Conservation (phyloP, 768 basidiomycete genomes). For the Candolleomyces aberdarensis region DNA sequence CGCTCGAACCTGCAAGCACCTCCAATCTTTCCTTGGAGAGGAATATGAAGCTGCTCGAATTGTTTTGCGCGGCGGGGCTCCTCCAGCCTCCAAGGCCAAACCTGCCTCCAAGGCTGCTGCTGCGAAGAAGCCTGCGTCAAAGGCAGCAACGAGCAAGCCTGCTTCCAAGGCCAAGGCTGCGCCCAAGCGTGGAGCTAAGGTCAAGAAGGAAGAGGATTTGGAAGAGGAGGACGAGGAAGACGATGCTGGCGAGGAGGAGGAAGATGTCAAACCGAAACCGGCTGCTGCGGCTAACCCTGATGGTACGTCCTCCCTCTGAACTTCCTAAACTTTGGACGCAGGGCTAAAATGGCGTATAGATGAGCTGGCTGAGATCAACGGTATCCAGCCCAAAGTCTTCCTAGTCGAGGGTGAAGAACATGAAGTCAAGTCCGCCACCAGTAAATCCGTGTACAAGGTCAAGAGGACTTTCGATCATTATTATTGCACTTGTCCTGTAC, state of each 20-base stretch:
- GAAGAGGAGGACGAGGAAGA: slow-evolving; percentile 2
- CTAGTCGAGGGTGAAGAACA: slow-evolving; percentile 23
- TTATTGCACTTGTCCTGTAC: slow-evolving; percentile 20
- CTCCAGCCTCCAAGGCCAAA: slow-evolving; percentile 8
- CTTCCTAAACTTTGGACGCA: neutral
- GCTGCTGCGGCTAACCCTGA: neutral
- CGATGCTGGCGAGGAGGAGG: neutral
- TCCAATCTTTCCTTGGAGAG: slow-evolving; percentile 18
- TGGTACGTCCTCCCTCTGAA: too few species aligned
- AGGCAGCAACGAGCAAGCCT: slow-evolving; percentile 10
- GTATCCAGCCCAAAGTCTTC: slow-evolving; percentile 34
- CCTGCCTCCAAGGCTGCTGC: slow-evolving; percentile 13
- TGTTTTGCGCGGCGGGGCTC: slow-evolving; percentile 23
- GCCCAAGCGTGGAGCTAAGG: neutral
- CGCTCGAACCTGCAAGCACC: slow-evolving; percentile 3
- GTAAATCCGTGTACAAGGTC: slow-evolving; percentile 23
- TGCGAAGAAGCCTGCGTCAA: slow-evolving; percentile 12
- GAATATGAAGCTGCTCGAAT: slow-evolving; percentile 43
- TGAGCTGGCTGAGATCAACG: slow-evolving; percentile 35
- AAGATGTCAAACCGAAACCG: neutral
- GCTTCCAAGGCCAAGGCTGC: slow-evolving; percentile 13
- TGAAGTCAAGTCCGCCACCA: slow-evolving; percentile 28
- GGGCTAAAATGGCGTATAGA: slow-evolving; percentile 10
- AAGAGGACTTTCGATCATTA: slow-evolving; percentile 39
- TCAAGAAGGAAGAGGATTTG: slow-evolving; percentile 4